Percentiles rank a stretch among this genome's conserved stretches.
Evolutionary conservation across 2,329 filamentous ascomycete genomes (phyloP).

Genomic region (Aureobasidium namibiae): DNA sequence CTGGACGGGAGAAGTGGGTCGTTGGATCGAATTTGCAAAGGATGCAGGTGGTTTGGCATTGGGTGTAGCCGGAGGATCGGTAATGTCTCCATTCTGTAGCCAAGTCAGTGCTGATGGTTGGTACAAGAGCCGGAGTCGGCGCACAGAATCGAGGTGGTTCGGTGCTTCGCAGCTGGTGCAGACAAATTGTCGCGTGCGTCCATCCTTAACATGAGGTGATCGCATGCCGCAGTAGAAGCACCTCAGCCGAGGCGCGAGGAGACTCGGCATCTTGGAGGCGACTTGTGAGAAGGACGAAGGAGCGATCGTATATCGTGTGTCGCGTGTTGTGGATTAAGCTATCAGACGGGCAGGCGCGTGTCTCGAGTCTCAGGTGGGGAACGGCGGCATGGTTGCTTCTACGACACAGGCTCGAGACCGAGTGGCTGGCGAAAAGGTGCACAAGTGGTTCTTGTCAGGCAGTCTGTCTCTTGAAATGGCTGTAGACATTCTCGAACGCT

Average conservation of each 20-base stretch:
- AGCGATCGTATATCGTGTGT: not conserved
- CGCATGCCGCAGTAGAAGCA: conserved; percentile 81
- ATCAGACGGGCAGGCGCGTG: not conserved
- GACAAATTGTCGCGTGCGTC: conserved; percentile 55
- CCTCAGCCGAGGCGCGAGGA: conserved; percentile 16
- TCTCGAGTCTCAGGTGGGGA: not conserved
- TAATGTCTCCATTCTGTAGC: conserved; percentile 71
- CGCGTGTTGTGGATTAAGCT: not conserved
- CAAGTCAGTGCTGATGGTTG: conserved; percentile 6
- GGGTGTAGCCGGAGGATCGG: conserved; percentile 63
- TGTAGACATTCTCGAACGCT: conserved; percentile 1
- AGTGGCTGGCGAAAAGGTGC: not conserved
- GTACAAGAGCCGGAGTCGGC: conserved; percentile 17
- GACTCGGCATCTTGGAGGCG: conserved; percentile 12
- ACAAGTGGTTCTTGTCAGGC: not conserved
- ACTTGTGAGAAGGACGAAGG: not conserved
- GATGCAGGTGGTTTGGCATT: conserved; percentile 40
- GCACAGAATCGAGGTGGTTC: conserved; percentile 82
- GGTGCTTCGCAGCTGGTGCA: conserved; percentile 75
- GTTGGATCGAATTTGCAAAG: conserved; percentile 26
- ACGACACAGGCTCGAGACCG: not conserved
- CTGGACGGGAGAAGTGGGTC: conserved; percentile 26
- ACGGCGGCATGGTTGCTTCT: not conserved
- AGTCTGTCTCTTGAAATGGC: not conserved
- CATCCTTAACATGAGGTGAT: conserved; percentile 52